These are phyloP conservation scores for Chaetomiaceae sp. DNA, from an alignment of 2,329 filamentous ascomycete genomes.

Conservation along the genomic window DNA sequence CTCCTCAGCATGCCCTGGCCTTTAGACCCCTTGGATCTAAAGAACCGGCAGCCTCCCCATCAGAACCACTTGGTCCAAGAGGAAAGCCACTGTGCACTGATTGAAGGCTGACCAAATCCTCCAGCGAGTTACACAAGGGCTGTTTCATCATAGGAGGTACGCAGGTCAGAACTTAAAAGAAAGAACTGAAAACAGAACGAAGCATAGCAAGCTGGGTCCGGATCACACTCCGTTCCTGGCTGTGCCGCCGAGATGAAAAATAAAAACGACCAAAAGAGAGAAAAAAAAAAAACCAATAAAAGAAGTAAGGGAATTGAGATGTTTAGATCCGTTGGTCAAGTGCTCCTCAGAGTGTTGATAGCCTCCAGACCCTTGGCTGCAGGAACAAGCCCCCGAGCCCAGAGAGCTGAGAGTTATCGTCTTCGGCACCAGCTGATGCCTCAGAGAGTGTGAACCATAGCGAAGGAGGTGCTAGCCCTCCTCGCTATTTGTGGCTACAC, in stretches of 20 bases:
- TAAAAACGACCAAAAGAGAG: too few relatives aligned
- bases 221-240: too few relatives aligned
- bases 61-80: neutral
- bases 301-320: neutral
- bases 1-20: conserved; percentile 1
- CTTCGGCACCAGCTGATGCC: neutral
- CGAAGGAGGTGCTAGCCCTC: neutral
- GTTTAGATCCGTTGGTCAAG: neutral
- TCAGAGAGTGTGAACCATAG: neutral
- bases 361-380: too few relatives aligned
- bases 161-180: neutral
- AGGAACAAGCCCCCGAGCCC: neutral
- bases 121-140: neutral
- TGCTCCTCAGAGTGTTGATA: neutral
- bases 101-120: neutral
- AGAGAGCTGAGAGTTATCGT: neutral
- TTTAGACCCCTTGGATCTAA: neutral
- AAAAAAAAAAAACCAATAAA: neutral
- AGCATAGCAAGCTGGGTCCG: neutral
- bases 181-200: neutral
- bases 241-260: too few relatives aligned
- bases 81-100: neutral
- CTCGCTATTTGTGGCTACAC: neutral
- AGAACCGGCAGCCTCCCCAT: neutral
- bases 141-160: conserved; percentile 4